These are phyloP conservation scores for Pinus tabuliformis DNA, from an alignment of 75 land plant genomes.

Conservation along the genomic window DNA sequence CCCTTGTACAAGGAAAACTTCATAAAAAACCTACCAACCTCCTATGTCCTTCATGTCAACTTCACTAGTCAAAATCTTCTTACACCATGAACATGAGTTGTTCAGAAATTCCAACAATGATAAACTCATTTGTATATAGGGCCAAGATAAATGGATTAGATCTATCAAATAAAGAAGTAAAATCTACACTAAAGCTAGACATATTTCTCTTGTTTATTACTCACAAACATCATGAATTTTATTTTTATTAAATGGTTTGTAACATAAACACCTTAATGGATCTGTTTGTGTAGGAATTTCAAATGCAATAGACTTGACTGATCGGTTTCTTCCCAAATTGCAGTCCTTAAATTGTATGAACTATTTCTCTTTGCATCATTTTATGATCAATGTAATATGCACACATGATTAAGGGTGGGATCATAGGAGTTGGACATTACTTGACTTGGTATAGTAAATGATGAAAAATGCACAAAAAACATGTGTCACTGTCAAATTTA, in stretches of 20 bases:
- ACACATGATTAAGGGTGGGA: background rate
- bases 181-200: too few relatives aligned
- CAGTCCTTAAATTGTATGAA: constrained; percentile 80
- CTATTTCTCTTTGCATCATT: background rate
- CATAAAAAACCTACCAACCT: too few relatives aligned
- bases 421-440: background rate
- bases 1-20: too few relatives aligned
- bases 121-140: too few relatives aligned
- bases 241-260: background rate
- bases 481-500: background rate
- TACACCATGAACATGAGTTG: too few relatives aligned
- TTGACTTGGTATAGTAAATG: background rate
- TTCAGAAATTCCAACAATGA: too few relatives aligned
- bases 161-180: too few relatives aligned
- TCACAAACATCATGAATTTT: background rate
- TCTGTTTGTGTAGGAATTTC: constrained; percentile 67
- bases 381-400: background rate
- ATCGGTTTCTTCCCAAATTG: constrained; percentile 89
- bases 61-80: too few relatives aligned
- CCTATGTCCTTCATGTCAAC: too few relatives aligned
- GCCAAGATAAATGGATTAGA: too few relatives aligned
- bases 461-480: too few relatives aligned
- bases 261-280: background rate
- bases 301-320: constrained; percentile 93
- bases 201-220: background rate